Evolutionary conservation across 495 filamentous ascomycete genomes (phyloP).

Genomic region (Hyaloscypha variabilis): DNA sequence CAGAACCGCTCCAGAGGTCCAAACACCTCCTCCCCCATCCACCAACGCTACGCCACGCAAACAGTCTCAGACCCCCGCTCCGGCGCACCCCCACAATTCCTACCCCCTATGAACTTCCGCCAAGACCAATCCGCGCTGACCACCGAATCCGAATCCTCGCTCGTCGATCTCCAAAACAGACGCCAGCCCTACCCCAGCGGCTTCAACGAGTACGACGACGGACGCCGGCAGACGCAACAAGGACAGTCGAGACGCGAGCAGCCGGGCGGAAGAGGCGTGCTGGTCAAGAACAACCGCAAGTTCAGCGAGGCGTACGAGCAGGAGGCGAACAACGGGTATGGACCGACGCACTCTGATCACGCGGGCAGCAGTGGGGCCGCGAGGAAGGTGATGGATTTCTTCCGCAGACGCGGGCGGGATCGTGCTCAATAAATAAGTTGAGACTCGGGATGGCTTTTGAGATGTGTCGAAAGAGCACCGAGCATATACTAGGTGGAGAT

Average conservation of each 20-base stretch:
- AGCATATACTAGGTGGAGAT: background rate
- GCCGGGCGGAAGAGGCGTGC: slow-evolving; percentile 50
- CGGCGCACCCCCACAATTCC: slow-evolving; percentile 39
- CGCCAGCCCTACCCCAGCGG: slow-evolving; percentile 30
- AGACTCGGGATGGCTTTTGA: no score
- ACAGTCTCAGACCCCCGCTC: slow-evolving; percentile 40
- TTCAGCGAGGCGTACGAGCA: slow-evolving; percentile 91
- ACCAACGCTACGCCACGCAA: slow-evolving; percentile 31
- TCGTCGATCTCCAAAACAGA: slow-evolving; percentile 36
- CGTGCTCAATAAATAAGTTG: slow-evolving; percentile 7
- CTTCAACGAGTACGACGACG: slow-evolving; percentile 41
- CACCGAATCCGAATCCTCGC: slow-evolving; percentile 50
- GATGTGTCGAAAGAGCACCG: no score
- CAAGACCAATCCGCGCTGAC: slow-evolving; percentile 47
- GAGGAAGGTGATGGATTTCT: slow-evolving; percentile 96
- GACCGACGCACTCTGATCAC: slow-evolving; percentile 58
- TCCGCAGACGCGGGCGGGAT: slow-evolving; percentile 82
- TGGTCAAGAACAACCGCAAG: slow-evolving; percentile 82
- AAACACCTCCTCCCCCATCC: slow-evolving; percentile 32
- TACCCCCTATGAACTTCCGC: slow-evolving; percentile 38
- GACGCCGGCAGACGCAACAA: slow-evolving; percentile 16
- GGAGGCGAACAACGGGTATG: slow-evolving; percentile 43
- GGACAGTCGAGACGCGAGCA: slow-evolving; percentile 22
- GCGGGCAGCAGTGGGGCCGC: slow-evolving; percentile 84
- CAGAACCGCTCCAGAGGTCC: slow-evolving; percentile 24